A percentile compares a stretch with the other conserved stretches of the same genome.
Evolutionary conservation across 768 basidiomycete genomes (phyloP).

Genomic region (Chalciporus pseudorubinellus): DNA sequence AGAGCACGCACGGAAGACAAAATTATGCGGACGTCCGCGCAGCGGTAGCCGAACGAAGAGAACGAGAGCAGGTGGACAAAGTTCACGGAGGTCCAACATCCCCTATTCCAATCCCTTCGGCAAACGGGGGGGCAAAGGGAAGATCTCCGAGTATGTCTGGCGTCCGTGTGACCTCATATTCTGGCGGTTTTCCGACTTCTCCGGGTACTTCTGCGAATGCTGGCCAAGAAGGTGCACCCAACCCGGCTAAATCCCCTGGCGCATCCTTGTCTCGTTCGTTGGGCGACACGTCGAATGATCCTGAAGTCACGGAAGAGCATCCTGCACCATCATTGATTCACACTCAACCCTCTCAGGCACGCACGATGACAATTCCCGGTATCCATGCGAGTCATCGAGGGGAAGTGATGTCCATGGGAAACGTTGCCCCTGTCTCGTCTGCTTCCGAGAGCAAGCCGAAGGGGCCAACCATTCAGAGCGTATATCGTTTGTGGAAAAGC

Average conservation of each 20-base stretch:
- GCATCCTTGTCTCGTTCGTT: constrained; percentile 39
- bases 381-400: constrained; percentile 85
- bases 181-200: constrained; percentile 26
- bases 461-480: constrained; percentile 58
- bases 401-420: constrained; percentile 83
- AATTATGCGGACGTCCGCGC: constrained; percentile 76
- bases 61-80: constrained; percentile 36
- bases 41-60: constrained; percentile 67
- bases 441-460: constrained; percentile 38
- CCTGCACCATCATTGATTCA: constrained; percentile 53
- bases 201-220: constrained; percentile 15
- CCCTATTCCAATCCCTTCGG: constrained; percentile 36
- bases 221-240: constrained; percentile 24
- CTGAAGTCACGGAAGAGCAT: constrained; percentile 28
- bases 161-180: constrained; percentile 21
- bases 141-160: constrained; percentile 28
- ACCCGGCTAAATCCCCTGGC: constrained; percentile 18
- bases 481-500: constrained; percentile 76
- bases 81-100: constrained; percentile 20
- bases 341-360: constrained; percentile 70
- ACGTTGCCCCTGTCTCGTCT: constrained; percentile 51
- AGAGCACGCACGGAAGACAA: constrained; percentile 44
- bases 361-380: constrained; percentile 83
- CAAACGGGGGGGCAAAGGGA: constrained; percentile 21
- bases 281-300: constrained; percentile 26